A percentile compares a stretch with the other conserved stretches of the same genome.
Conservation (phyloP, 345 rosid genomes). For the Citrus hindsii region DNA sequence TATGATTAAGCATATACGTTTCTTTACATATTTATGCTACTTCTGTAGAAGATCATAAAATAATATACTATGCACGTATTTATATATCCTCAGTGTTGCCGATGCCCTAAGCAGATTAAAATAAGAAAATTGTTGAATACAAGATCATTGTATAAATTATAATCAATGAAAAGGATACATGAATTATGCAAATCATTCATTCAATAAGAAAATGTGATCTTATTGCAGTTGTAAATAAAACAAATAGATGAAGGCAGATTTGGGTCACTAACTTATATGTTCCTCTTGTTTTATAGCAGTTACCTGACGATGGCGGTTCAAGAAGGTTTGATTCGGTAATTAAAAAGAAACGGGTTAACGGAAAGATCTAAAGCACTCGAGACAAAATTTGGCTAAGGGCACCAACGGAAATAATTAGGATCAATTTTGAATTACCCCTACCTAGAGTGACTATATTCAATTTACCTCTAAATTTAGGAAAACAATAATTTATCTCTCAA, state of each 20-base stretch:
- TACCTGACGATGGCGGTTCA: constrained; percentile 1
- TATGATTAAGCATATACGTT: too few relatives aligned
- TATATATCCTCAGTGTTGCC: too few relatives aligned
- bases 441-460: too few relatives aligned
- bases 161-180: neutral
- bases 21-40: too few relatives aligned
- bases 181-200: neutral
- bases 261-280: neutral
- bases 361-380: neutral
- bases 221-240: neutral
- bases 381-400: neutral
- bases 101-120: neutral
- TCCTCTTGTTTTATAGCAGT: neutral
- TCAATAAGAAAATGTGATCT: neutral
- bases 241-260: neutral
- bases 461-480: too few relatives aligned
- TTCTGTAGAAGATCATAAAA: too few relatives aligned
- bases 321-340: neutral
- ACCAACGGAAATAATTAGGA: neutral
- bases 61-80: too few relatives aligned
- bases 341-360: neutral
- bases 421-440: too few relatives aligned
- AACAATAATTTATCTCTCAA: too few relatives aligned
- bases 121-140: neutral
- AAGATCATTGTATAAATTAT: too few relatives aligned